These are phyloP conservation scores for Oxyria digyna DNA, from an alignment of 148 eudicot species.

Conservation along the genomic window DNA sequence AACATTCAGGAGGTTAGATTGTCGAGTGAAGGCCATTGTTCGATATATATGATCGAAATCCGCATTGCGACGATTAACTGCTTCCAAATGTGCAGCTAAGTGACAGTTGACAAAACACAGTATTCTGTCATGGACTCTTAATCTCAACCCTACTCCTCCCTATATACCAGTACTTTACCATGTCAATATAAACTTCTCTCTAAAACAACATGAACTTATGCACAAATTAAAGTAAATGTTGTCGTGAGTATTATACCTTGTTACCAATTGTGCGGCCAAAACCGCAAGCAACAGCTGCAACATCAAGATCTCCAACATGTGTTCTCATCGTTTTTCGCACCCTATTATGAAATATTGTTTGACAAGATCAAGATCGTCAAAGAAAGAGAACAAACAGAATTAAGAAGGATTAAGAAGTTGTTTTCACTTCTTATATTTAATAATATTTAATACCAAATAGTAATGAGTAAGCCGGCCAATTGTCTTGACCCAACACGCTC, in stretches of 20 bases:
- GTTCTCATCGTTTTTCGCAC: constrained; percentile 72
- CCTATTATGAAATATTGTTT: constrained; percentile 26
- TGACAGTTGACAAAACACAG: constrained; percentile 89
- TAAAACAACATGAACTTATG: neutral
- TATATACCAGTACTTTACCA: constrained; percentile 24
- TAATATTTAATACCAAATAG: constrained; percentile 53
- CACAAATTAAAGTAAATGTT: neutral
- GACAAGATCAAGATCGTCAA: too few relatives aligned
- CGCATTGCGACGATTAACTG: constrained; percentile 86
- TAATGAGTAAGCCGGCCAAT: constrained; percentile 81
- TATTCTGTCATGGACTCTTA: constrained; percentile 88
- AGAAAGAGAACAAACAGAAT: neutral
- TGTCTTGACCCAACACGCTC: constrained; percentile 98
- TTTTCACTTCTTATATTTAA: neutral
- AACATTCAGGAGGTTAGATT: constrained; percentile 56
- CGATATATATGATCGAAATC: constrained; percentile 86
- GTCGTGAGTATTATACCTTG: constrained; percentile 40
- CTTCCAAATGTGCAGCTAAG: constrained; percentile 96
- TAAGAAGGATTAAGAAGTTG: neutral
- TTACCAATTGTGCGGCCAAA: constrained; percentile 95
- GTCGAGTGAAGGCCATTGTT: constrained; percentile 72
- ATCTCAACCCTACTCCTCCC: constrained; percentile 98
- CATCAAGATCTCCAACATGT: constrained; percentile 94
- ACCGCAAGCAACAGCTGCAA: constrained; percentile 93
- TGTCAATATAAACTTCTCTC: neutral